Evolutionary conservation across 1,139 yeast species (phyloP).

Genomic region (Kodamaea ohmeri): DNA sequence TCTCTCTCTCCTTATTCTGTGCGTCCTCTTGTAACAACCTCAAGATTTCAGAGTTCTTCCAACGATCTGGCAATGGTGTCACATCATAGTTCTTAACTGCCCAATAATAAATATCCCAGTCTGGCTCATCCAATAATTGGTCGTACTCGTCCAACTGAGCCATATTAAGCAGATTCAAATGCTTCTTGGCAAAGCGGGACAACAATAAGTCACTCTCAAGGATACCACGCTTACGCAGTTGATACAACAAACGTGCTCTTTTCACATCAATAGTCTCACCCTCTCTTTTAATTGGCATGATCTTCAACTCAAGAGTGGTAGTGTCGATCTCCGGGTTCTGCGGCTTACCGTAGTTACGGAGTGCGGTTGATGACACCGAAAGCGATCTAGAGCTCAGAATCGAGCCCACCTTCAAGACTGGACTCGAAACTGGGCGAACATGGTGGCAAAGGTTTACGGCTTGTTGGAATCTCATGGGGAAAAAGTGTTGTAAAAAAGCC

Average conservation of each 20-base stretch:
- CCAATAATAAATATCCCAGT: conserved; percentile 99
- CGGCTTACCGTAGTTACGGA: conserved; percentile 42
- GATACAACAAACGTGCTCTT: conserved; percentile 85
- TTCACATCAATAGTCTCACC: conserved; percentile 76
- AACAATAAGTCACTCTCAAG: conserved; percentile 86
- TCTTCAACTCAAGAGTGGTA: conserved; percentile 47
- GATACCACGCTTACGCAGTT: conserved; percentile 92
- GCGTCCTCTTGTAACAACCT: conserved; percentile 68
- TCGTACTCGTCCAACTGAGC: conserved; percentile 86
- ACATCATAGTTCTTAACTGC: conserved; percentile 79
- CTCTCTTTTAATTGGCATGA: conserved; percentile 70
- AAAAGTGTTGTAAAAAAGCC: too few species aligned
- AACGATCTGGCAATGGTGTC: conserved; percentile 82
- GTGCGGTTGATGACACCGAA: conserved; percentile 14
- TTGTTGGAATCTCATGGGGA: too few species aligned
- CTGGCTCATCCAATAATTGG: conserved; percentile 80
- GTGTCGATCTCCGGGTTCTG: conserved; percentile 38
- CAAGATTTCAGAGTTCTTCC: conserved; percentile 70
- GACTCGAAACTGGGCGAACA: too few species aligned
- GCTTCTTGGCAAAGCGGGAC: conserved; percentile 79
- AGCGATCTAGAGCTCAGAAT: conserved; percentile 7
- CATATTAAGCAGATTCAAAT: conserved; percentile 56
- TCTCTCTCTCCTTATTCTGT: conserved; percentile 66
- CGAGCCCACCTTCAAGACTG: too few species aligned
- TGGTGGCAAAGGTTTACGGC: too few species aligned